Evolutionary conservation across 495 filamentous ascomycete species (phyloP).

Genomic region (Xylaria intraflava): DNA sequence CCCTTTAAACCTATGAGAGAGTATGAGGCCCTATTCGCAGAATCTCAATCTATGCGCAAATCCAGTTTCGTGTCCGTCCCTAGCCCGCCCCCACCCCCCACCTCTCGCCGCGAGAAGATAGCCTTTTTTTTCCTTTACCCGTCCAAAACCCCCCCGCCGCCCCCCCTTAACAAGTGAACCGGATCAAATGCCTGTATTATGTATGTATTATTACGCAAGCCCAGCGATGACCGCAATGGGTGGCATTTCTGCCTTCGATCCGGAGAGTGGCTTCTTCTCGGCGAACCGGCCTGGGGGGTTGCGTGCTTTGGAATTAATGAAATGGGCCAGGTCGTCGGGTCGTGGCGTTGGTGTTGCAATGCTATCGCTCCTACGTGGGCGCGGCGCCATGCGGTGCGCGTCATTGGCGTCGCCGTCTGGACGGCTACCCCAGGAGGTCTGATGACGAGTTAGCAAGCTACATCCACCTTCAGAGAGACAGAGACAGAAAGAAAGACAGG

Average conservation of each 20-base stretch:
- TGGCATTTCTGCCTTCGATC: constrained; percentile 11
- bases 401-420: constrained; percentile 61
- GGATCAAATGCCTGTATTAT: background rate
- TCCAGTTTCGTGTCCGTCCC: background rate
- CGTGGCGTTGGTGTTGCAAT: constrained; percentile 38
- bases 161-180: too few relatives aligned
- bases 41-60: constrained; percentile 9
- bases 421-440: constrained; percentile 67
- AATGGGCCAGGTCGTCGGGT: constrained; percentile 19
- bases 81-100: background rate
- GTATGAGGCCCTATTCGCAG: background rate
- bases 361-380: constrained; percentile 41
- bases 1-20: constrained; percentile 5
- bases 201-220: background rate
- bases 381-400: constrained; percentile 46
- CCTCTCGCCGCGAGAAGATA: too few relatives aligned
- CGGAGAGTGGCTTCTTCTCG: constrained; percentile 17
- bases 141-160: background rate
- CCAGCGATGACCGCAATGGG: constrained; percentile 14
- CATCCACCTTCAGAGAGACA: background rate
- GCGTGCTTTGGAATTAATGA: constrained; percentile 14
- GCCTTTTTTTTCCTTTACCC: background rate
- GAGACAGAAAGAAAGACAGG: too few relatives aligned
- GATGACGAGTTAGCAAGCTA: constrained; percentile 17
- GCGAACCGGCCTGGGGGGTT: constrained; percentile 2